These are phyloP conservation scores for Ascochyta koolunga DNA, from an alignment of 2,329 filamentous ascomycete species.

Conservation along the genomic window DNA sequence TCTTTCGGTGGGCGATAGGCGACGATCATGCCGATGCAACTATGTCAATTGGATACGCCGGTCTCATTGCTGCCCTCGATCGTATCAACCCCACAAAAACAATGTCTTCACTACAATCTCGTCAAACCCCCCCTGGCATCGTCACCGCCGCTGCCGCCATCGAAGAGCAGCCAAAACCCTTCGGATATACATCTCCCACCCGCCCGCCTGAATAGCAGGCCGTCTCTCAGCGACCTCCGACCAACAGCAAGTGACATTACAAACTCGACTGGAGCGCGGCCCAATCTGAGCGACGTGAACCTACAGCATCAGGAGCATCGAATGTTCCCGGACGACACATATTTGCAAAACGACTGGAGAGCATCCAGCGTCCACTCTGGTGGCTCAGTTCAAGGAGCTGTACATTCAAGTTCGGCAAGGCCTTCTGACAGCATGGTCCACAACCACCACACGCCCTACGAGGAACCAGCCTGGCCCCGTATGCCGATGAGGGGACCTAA, in stretches of 20 bases:
- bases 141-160: slow-evolving; percentile 34
- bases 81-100: slow-evolving; percentile 49
- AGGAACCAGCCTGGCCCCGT: slow-evolving; percentile 25
- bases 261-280: neutral
- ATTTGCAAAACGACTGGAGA: neutral
- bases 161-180: slow-evolving; percentile 20
- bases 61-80: slow-evolving; percentile 68
- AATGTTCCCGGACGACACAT: neutral
- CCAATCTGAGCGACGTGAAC: slow-evolving; percentile 15
- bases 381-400: slow-evolving; percentile 5
- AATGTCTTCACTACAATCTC: slow-evolving; percentile 25
- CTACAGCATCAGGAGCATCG: slow-evolving; percentile 15
- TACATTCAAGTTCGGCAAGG: neutral
- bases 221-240: slow-evolving; percentile 23
- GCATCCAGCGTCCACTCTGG: slow-evolving; percentile 31
- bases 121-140: slow-evolving; percentile 38
- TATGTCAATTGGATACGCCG: slow-evolving; percentile 71
- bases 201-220: slow-evolving; percentile 15
- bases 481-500: slow-evolving; percentile 29
- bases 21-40: slow-evolving; percentile 63
- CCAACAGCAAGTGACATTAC: slow-evolving; percentile 5
- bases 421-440: slow-evolving; percentile 17
- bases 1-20: slow-evolving; percentile 70
- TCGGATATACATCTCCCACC: neutral
- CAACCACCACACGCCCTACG: slow-evolving; percentile 25